Evolutionary conservation across 257 asterid species (phyloP).

Genomic region (Prunella vulgaris): DNA sequence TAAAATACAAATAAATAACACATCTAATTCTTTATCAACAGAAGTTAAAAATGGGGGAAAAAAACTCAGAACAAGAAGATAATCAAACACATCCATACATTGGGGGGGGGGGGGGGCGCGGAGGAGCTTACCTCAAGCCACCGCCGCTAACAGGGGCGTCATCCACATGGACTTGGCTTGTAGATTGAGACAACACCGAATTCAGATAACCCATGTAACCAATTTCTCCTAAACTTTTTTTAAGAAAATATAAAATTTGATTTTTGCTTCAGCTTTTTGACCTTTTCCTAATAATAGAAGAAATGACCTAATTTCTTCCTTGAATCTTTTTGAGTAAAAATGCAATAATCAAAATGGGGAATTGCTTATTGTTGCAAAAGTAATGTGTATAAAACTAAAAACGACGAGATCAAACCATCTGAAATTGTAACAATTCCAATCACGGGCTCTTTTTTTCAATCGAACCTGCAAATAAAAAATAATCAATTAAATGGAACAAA

Average conservation of each 20-base stretch:
- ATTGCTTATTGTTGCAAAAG: constrained; percentile 12
- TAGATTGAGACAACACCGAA: constrained; percentile 66
- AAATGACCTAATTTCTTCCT: constrained; percentile 20
- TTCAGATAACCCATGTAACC: constrained; percentile 78
- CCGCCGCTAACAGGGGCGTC: constrained; percentile 95
- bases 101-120: too few species aligned
- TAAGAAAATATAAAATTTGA: not conserved
- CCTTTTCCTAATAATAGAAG: constrained; percentile 14
- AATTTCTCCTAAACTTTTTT: constrained; percentile 20
- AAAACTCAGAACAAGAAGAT: not conserved
- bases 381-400: constrained; percentile 16
- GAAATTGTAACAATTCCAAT: constrained; percentile 22
- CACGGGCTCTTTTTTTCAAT: constrained; percentile 12
- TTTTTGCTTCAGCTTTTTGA: constrained; percentile 14
- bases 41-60: not conserved
- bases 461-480: constrained; percentile 25
- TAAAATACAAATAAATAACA: not conserved
- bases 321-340: not conserved
- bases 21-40: constrained; percentile 6
- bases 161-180: constrained; percentile 60
- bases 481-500: not conserved
- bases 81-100: not conserved
- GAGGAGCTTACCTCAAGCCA: constrained; percentile 69
- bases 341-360: constrained; percentile 16
- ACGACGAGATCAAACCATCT: constrained; percentile 32